Percentiles rank a stretch among this genome's conserved stretches.
Conservation (phyloP, 208 protist genomes). For the Acanthamoeba divionensis region DNA sequence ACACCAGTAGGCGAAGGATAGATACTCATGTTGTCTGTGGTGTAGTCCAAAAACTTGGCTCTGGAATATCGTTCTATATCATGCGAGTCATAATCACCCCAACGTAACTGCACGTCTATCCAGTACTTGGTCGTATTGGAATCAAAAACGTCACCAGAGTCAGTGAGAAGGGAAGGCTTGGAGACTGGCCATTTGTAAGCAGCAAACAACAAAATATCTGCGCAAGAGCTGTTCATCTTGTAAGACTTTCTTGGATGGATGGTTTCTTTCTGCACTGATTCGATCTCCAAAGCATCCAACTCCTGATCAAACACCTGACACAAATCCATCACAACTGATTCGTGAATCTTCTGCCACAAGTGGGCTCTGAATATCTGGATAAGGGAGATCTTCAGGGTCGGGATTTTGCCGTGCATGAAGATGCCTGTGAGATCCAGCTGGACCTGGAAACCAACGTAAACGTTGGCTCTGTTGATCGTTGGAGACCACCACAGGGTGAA, state of each 20-base stretch:
- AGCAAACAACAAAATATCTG: constrained; percentile 93
- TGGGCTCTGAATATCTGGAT: constrained; percentile 99
- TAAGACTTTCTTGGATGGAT: constrained; percentile 97
- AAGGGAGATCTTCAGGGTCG: constrained; percentile 99
- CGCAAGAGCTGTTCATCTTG: constrained; percentile 97
- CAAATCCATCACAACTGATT: constrained; percentile 98
- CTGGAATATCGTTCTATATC: constrained; percentile 98
- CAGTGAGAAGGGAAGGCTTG: constrained; percentile 91
- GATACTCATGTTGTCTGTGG: constrained; percentile 94
- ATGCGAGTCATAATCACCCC: constrained; percentile 92
- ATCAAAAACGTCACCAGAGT: constrained; percentile 88
- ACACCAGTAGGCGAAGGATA: constrained; percentile 98
- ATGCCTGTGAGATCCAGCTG: constrained; percentile 99
- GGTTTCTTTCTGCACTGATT: constrained; percentile 98
- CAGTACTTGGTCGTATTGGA: constrained; percentile 96
- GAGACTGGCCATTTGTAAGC: constrained; percentile 94
- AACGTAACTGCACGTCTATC: constrained; percentile 99
- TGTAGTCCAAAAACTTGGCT: constrained; percentile 99
- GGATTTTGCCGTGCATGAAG: constrained; percentile 99
- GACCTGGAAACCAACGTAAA: constrained; percentile 99
- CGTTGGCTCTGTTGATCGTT: constrained; percentile 99
- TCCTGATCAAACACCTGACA: constrained; percentile 94
- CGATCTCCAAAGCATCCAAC: constrained; percentile 96
- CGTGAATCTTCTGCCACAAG: constrained; percentile 99
- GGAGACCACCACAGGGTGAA: constrained; percentile 99